Evolutionary conservation across 257 asterid genomes (phyloP).

Genomic region (Asclepias syriaca): DNA sequence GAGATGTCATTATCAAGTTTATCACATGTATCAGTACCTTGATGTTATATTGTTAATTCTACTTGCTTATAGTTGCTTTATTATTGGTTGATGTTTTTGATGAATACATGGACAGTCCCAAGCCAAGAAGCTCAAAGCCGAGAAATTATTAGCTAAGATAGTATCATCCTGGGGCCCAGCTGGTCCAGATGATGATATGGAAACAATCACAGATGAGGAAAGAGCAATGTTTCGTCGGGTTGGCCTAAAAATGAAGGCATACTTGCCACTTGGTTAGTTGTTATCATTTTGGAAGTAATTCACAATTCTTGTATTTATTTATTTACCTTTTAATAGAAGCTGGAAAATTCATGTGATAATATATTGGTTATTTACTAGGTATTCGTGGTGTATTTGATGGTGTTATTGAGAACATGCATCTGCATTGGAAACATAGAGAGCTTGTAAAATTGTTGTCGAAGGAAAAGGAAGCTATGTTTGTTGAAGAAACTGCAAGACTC

Average conservation of each 20-base stretch:
- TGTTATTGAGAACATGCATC: conserved; percentile 97
- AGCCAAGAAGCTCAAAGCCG: conserved; percentile 91
- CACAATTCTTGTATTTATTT: neutral
- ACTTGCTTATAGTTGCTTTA: neutral
- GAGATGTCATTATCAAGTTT: neutral
- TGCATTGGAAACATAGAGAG: conserved; percentile 98
- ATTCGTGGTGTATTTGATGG: conserved; percentile 98
- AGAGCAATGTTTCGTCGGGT: conserved; percentile 76
- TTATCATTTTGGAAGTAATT: conserved; percentile 15
- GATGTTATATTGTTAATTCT: neutral
- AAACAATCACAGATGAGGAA: conserved; percentile 97
- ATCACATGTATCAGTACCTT: neutral
- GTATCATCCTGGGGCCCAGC: conserved; percentile 85
- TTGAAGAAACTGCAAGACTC: conserved; percentile 90
- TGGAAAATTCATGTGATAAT: conserved; percentile 9
- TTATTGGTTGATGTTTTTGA: neutral
- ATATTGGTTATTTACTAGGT: conserved; percentile 43
- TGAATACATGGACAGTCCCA: conserved; percentile 58
- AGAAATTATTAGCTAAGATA: conserved; percentile 71
- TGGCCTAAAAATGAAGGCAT: conserved; percentile 92
- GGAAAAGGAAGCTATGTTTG: conserved; percentile 74
- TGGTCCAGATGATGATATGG: conserved; percentile 90
- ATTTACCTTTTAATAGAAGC: neutral
- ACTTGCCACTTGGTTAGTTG: conserved; percentile 85
- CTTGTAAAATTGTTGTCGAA: conserved; percentile 90